Conservation (phyloP, 495 filamentous ascomycete genomes). For the Podospora appendiculata region DNA sequence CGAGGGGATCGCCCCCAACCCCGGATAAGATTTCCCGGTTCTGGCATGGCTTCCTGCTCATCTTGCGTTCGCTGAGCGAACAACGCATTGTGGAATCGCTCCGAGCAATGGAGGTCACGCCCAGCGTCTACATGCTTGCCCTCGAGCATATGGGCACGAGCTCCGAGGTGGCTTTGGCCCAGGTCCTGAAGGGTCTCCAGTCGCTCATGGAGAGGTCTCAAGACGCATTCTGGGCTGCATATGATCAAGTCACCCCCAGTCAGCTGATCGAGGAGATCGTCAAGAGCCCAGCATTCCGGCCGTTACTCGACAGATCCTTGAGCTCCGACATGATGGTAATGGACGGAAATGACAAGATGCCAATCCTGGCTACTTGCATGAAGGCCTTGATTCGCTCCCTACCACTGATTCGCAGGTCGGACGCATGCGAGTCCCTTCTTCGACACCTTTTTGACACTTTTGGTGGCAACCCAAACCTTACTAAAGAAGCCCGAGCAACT, state of each 20-base stretch:
- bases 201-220: slow-evolving; percentile 64
- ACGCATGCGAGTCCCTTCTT: slow-evolving; percentile 63
- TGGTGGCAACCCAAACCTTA: slow-evolving; percentile 38
- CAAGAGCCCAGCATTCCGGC: slow-evolving; percentile 57
- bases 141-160: slow-evolving; percentile 65
- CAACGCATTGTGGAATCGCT: slow-evolving; percentile 70
- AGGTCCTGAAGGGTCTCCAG: slow-evolving; percentile 57
- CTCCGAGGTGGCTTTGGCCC: slow-evolving; percentile 47
- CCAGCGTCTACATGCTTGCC: slow-evolving; percentile 64
- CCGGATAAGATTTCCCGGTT: slow-evolving; percentile 47
- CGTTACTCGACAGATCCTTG: slow-evolving; percentile 49
- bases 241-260: slow-evolving; percentile 67
- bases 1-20: slow-evolving; percentile 4
- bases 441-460: slow-evolving; percentile 61
- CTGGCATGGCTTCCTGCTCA: slow-evolving; percentile 66
- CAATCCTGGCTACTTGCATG: slow-evolving; percentile 56
- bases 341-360: slow-evolving; percentile 49
- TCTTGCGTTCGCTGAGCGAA: slow-evolving; percentile 63
- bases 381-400: slow-evolving; percentile 68
- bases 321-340: slow-evolving; percentile 47
- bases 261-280: slow-evolving; percentile 71
- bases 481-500: slow-evolving; percentile 30
- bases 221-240: slow-evolving; percentile 77
- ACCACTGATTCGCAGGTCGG: slow-evolving; percentile 57
- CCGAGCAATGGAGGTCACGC: slow-evolving; percentile 61